Evolutionary conservation across 2,329 filamentous ascomycete species (phyloP).

Genomic region (Colletotrichum sp.): DNA sequence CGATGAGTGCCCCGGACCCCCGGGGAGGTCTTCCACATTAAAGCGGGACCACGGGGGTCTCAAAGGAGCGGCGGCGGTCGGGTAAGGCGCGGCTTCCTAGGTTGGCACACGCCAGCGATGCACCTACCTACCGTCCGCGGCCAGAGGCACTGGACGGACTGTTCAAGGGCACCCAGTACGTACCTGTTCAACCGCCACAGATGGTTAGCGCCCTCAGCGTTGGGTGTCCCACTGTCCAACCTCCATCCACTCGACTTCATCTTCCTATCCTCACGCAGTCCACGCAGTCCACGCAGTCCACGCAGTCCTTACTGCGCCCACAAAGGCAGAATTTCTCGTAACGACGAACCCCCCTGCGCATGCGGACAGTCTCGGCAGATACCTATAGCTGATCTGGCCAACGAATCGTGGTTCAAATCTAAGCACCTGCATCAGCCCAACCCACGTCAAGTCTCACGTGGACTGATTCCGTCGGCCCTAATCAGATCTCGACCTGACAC

Average conservation of each 20-base stretch:
- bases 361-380: neutral
- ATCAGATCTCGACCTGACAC: neutral
- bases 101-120: neutral
- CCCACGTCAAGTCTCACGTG: neutral
- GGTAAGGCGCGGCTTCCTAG: neutral
- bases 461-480: neutral
- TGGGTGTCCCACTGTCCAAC: neutral
- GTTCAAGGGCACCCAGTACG: neutral
- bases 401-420: neutral
- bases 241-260: neutral
- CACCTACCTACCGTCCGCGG: neutral
- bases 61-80: constrained; percentile 7
- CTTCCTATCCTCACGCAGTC: neutral
- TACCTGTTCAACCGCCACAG: neutral
- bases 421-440: neutral
- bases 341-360: neutral
- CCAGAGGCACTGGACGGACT: neutral
- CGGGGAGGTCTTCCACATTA: neutral
- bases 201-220: neutral
- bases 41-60: neutral
- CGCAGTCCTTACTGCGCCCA: neutral
- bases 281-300: neutral
- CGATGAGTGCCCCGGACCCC: constrained; percentile 12
- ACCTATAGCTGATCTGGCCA: neutral
- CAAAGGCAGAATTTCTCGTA: neutral